Evolutionary conservation across 106 monocot species (phyloP).

Genomic region (Acorus gramineus): DNA sequence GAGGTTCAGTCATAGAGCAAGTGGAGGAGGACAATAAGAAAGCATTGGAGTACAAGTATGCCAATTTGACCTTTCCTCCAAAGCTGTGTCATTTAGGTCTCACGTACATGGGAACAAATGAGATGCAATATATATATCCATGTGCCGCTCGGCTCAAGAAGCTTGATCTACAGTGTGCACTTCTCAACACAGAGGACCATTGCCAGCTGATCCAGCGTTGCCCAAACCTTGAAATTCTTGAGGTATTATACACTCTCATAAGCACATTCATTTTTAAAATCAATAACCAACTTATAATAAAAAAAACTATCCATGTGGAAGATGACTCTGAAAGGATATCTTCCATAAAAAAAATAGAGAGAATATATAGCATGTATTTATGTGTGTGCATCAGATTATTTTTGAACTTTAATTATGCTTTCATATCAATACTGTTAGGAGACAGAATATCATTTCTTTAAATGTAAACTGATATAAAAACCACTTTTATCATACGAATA

Average conservation of each 20-base stretch:
- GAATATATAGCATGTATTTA: too few relatives aligned
- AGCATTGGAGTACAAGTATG: conserved; percentile 12
- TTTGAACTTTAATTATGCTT: too few relatives aligned
- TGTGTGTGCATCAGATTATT: too few relatives aligned
- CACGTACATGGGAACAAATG: conserved; percentile 65
- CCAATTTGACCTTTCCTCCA: conserved; percentile 54
- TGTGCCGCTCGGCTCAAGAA: conserved; percentile 71
- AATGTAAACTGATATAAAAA: too few relatives aligned
- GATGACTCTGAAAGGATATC: too few relatives aligned
- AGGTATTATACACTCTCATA: conserved; percentile 30
- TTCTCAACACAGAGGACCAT: conserved; percentile 86
- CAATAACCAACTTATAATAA: too few relatives aligned
- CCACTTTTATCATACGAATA: too few relatives aligned
- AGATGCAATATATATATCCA: conserved; percentile 67
- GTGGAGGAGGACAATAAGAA: conserved; percentile 11
- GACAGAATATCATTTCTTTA: too few relatives aligned
- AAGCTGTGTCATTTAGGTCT: conserved; percentile 48
- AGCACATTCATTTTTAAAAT: too few relatives aligned
- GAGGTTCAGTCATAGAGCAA: conserved; percentile 69
- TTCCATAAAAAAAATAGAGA: too few relatives aligned
- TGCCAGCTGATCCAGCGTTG: conserved; percentile 83
- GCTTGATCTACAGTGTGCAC: conserved; percentile 78
- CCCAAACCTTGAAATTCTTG: conserved; percentile 78
- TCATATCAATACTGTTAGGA: too few relatives aligned
- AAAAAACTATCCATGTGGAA: too few relatives aligned